These are phyloP conservation scores for Xylariaceae sp. DNA, from an alignment of 2,329 filamentous ascomycete genomes.

Conservation along the genomic window DNA sequence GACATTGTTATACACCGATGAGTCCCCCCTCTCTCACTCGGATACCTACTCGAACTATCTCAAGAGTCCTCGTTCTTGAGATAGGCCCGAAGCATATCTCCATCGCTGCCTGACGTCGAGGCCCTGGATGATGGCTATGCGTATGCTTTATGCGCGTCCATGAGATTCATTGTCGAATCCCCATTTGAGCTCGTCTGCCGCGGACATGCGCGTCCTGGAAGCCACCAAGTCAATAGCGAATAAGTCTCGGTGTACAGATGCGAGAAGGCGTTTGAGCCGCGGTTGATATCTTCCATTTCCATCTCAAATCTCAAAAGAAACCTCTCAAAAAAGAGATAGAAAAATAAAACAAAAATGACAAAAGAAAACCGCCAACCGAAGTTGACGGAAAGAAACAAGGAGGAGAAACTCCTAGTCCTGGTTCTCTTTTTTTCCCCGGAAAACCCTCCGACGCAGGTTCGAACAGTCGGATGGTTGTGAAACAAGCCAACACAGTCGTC, in stretches of 20 bases:
- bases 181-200: conserved; percentile 7
- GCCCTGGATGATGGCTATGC: background rate
- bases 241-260: conserved; percentile 13
- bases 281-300: background rate
- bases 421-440: too few species aligned
- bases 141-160: background rate
- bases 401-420: too few species aligned
- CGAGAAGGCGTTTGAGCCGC: background rate
- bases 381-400: too few species aligned
- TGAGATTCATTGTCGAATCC: conserved; percentile 3
- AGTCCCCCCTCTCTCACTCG: background rate
- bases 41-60: conserved; percentile 8
- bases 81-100: background rate
- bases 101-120: conserved; percentile 6
- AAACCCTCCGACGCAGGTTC: too few species aligned
- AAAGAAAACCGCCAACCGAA: too few species aligned
- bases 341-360: too few species aligned
- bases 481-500: too few species aligned
- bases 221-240: background rate
- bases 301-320: too few species aligned
- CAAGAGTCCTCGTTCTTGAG: conserved; percentile 5
- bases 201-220: conserved; percentile 12
- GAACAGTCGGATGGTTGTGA: too few species aligned
- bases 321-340: too few species aligned
- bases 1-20: conserved; percentile 1